Conservation (phyloP, 768 basidiomycete genomes). For the Auricularia cornea region DNA sequence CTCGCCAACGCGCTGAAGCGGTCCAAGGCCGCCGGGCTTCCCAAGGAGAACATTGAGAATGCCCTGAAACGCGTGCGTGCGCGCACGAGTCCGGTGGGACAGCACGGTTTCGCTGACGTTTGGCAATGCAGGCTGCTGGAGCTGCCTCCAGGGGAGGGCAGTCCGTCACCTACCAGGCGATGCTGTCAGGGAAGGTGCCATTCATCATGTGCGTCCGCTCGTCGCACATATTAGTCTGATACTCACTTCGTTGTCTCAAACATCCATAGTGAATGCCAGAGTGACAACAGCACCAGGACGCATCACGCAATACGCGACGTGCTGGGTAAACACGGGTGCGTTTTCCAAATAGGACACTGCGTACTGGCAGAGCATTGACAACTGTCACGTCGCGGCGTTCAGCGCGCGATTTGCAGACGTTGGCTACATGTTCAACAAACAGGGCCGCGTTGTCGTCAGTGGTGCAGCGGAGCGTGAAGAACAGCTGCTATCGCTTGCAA, state of each 20-base stretch:
- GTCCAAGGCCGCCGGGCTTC: conserved; percentile 50
- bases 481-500: conserved; percentile 31
- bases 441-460: conserved; percentile 39
- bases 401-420: conserved; percentile 59
- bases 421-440: conserved; percentile 53
- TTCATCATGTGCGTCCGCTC: conserved; percentile 44
- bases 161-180: conserved; percentile 50
- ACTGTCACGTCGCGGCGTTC: neutral
- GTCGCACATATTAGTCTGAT: neutral
- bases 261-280: conserved; percentile 47
- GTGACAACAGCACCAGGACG: conserved; percentile 60
- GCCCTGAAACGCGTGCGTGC: conserved; percentile 44
- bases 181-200: conserved; percentile 50
- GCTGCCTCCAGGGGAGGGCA: conserved; percentile 25
- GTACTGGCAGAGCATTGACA: neutral
- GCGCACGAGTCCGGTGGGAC: too few relatives aligned
- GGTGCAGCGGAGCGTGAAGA: conserved; percentile 24
- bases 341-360: neutral
- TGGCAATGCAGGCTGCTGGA: conserved; percentile 35
- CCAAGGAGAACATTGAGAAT: conserved; percentile 60
- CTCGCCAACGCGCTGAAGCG: conserved; percentile 48
- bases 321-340: conserved; percentile 41
- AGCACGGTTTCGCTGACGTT: neutral
- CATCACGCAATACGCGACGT: conserved; percentile 47
- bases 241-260: conserved; percentile 13